Percentiles rank a stretch among this genome's conserved stretches.
Conservation (phyloP, 2,329 filamentous ascomycete species). For the Colletotrichum sp. region DNA sequence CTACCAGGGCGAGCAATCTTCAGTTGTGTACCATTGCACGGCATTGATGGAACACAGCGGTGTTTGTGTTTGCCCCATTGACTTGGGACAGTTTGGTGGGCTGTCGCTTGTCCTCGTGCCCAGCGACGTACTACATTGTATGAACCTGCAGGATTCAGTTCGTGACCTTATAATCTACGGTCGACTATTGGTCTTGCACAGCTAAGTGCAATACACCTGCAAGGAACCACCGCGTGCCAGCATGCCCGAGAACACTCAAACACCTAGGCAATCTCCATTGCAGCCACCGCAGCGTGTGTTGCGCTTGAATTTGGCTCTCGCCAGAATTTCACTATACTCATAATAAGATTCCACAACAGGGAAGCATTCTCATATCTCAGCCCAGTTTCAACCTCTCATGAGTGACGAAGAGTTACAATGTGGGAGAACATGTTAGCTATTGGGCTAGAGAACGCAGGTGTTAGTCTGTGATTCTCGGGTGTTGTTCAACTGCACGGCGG, state of each 20-base stretch:
- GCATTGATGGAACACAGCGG: background rate
- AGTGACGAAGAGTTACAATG: background rate
- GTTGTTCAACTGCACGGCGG: background rate
- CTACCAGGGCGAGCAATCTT: background rate
- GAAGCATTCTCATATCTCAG: background rate
- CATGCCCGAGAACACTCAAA: background rate
- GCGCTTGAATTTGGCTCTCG: background rate
- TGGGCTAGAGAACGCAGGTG: background rate
- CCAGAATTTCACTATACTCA: background rate
- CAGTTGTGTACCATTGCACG: background rate
- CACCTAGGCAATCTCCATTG: background rate
- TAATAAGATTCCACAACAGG: background rate
- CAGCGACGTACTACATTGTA: background rate
- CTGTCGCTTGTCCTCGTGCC: background rate
- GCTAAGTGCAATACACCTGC: background rate
- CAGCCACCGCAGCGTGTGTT: background rate
- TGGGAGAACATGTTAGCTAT: background rate
- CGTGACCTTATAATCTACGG: background rate
- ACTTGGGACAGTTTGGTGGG: background rate
- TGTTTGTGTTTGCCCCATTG: background rate
- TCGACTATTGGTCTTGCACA: background rate
- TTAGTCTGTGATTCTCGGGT: background rate
- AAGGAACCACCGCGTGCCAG: background rate
- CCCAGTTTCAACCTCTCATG: background rate
- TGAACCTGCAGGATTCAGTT: background rate